Percentiles rank a stretch among this genome's conserved stretches.
Conservation (phyloP, 805 yeast species). For the Saturnispora ahearnii region DNA sequence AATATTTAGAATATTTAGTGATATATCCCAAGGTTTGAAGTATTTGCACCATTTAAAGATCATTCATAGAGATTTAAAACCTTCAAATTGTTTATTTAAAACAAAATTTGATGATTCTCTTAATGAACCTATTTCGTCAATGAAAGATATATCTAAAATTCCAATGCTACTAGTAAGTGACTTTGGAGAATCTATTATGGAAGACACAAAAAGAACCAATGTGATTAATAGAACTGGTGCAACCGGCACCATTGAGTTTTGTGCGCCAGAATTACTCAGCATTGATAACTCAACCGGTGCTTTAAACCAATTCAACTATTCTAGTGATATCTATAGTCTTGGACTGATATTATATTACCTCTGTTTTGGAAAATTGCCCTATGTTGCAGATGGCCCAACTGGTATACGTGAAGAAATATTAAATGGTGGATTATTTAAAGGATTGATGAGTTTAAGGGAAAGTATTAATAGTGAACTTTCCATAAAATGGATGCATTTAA, state of each 20-base stretch:
- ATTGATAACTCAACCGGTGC: slow-evolving; percentile 20
- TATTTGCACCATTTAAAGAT: slow-evolving; percentile 68
- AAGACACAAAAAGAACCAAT: slow-evolving; percentile 37
- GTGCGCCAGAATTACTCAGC: slow-evolving; percentile 73
- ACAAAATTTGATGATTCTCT: slow-evolving; percentile 19
- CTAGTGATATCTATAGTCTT: slow-evolving; percentile 72
- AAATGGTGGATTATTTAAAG: slow-evolving; percentile 16
- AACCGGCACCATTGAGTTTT: slow-evolving; percentile 82
- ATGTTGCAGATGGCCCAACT: slow-evolving; percentile 18
- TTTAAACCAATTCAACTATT: slow-evolving; percentile 51
- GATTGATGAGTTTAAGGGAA: slow-evolving; percentile 15
- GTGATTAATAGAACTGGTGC: slow-evolving; percentile 62
- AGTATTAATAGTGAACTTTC: slow-evolving; percentile 26
- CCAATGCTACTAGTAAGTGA: slow-evolving; percentile 80
- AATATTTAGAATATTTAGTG: slow-evolving; percentile 58
- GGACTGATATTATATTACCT: slow-evolving; percentile 76
- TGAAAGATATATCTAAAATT: slow-evolving; percentile 25
- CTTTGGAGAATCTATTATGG: slow-evolving; percentile 80
- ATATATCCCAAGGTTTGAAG: slow-evolving; percentile 59
- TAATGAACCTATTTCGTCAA: slow-evolving; percentile 16
- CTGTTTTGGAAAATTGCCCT: slow-evolving; percentile 68
- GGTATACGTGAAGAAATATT: slow-evolving; percentile 21
- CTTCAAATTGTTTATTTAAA: slow-evolving; percentile 72
- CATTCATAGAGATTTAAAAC: slow-evolving; percentile 84
- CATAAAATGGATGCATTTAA: slow-evolving; percentile 27